Percentiles rank a stretch among this genome's conserved stretches.
Evolutionary conservation across 2,329 filamentous ascomycete species (phyloP).

Genomic region (Ophiostoma fasciatum): DNA sequence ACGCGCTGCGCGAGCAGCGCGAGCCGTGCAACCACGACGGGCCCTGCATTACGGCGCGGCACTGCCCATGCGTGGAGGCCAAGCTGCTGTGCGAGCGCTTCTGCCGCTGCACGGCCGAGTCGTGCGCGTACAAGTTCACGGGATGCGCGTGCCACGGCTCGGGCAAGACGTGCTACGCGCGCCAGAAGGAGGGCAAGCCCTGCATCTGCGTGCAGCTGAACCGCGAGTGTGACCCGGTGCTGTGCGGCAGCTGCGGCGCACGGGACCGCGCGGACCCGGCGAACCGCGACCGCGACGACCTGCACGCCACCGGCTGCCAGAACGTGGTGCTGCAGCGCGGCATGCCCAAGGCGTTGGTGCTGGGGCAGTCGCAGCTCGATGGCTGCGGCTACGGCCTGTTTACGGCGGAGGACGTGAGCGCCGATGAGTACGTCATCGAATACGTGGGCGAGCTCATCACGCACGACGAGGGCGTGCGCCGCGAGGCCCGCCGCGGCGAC

Average conservation of each 20-base stretch:
- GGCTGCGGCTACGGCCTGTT: constrained; percentile 63
- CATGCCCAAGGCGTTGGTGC: constrained; percentile 46
- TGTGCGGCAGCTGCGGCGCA: constrained; percentile 59
- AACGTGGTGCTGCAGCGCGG: constrained; percentile 61
- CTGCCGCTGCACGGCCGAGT: constrained; percentile 46
- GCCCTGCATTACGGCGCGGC: constrained; percentile 39
- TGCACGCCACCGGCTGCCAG: constrained; percentile 47
- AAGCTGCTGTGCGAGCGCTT: constrained; percentile 58
- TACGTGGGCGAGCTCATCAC: constrained; percentile 68
- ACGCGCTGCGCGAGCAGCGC: constrained; percentile 40
- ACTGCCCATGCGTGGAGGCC: constrained; percentile 47
- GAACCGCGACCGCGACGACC: constrained; percentile 44
- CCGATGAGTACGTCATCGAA: constrained; percentile 64
- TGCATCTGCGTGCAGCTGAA: constrained; percentile 61
- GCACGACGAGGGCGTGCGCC: constrained; percentile 51
- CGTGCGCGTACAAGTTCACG: constrained; percentile 48
- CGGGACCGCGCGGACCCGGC: constrained; percentile 51
- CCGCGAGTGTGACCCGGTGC: constrained; percentile 65
- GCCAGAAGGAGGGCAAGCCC: constrained; percentile 37
- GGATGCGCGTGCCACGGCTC: constrained; percentile 46
- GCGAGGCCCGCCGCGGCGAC: constrained; percentile 45
- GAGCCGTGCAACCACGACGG: constrained; percentile 58
- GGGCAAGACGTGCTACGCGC: constrained; percentile 43
- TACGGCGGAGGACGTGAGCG: constrained; percentile 48
- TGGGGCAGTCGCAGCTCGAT: constrained; percentile 55